Conservation (phyloP, 164 flowering plant genomes). For the Malania oleifera region DNA sequence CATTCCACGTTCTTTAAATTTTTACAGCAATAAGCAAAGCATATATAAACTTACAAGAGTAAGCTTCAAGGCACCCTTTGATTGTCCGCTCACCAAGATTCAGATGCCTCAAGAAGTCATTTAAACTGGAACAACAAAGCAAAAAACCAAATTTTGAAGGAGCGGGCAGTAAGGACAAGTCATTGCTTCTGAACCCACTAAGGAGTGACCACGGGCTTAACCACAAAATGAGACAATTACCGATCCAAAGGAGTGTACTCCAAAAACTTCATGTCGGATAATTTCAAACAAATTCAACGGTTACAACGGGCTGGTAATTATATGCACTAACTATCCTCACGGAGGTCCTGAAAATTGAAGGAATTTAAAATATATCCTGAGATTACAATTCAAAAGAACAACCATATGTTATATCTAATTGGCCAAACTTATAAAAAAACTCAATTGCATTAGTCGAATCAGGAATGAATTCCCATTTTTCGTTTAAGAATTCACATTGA, state of each 20-base stretch:
- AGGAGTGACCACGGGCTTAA: background rate
- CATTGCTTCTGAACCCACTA: background rate
- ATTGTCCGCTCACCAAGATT: conserved; percentile 82
- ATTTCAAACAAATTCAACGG: background rate
- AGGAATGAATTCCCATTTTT: too few species aligned
- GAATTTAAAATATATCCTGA: background rate
- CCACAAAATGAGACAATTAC: conserved; percentile 22
- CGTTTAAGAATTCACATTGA: too few species aligned
- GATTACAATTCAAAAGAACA: too few species aligned
- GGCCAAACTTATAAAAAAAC: too few species aligned
- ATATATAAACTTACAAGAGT: conserved; percentile 61
- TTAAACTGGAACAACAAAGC: conserved; percentile 43
- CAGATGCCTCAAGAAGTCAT: conserved; percentile 59
- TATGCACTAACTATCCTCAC: background rate
- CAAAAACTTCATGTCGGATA: conserved; percentile 63
- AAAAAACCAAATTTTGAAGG: background rate
- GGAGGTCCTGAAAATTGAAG: background rate
- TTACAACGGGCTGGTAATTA: background rate
- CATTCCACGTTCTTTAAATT: background rate
- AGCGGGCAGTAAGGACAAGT: background rate
- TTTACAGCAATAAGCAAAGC: background rate
- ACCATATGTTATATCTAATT: too few species aligned
- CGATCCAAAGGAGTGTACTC: conserved; percentile 80
- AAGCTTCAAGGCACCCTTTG: conserved; percentile 82
- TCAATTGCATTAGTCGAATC: too few species aligned